phyloP scores from a whole-genome alignment of 768 basidiomycete species.

The Fibroporia radiculosa region DNA sequence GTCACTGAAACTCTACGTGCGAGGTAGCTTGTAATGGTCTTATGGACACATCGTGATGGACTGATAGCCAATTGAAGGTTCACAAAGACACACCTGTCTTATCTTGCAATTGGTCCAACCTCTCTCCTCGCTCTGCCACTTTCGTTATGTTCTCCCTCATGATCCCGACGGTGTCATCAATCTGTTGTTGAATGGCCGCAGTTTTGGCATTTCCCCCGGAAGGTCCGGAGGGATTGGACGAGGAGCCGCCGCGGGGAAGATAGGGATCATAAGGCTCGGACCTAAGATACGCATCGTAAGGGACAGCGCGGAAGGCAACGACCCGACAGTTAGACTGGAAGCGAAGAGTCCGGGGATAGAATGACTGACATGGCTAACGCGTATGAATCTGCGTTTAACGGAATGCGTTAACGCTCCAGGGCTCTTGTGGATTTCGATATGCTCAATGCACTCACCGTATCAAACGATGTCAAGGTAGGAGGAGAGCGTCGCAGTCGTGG shows the following conservation, averaged over 20 bases:
- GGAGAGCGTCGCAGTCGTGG: slow-evolving; percentile 4
- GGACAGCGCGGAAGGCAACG: neutral
- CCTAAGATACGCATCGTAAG: slow-evolving; percentile 37
- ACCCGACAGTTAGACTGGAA: neutral
- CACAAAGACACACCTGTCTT: slow-evolving; percentile 76
- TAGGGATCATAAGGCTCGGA: slow-evolving; percentile 99
- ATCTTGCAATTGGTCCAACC: slow-evolving; percentile 90
- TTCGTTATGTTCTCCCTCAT: slow-evolving; percentile 98
- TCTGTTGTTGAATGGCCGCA: slow-evolving; percentile 92
- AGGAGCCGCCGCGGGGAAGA: slow-evolving; percentile 76
- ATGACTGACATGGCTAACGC: slow-evolving; percentile 16
- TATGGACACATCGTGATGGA: no score
- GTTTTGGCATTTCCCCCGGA: slow-evolving; percentile 73
- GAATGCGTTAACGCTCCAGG: no score
- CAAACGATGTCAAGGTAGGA: slow-evolving; percentile 2
- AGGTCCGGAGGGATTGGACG: slow-evolving; percentile 42
- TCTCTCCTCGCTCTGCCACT: slow-evolving; percentile 91
- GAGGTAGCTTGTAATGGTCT: no score
- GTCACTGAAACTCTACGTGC: no score
- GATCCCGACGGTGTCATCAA: slow-evolving; percentile 93
- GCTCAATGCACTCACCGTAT: slow-evolving; percentile 6
- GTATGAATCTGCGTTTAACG: slow-evolving; percentile 5
- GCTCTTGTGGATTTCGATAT: no score
- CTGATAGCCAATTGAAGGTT: no score
- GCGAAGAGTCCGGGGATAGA: neutral